phyloP scores from a whole-genome alignment of 768 basidiomycete genomes.

The Boletus vinaceobasis region DNA sequence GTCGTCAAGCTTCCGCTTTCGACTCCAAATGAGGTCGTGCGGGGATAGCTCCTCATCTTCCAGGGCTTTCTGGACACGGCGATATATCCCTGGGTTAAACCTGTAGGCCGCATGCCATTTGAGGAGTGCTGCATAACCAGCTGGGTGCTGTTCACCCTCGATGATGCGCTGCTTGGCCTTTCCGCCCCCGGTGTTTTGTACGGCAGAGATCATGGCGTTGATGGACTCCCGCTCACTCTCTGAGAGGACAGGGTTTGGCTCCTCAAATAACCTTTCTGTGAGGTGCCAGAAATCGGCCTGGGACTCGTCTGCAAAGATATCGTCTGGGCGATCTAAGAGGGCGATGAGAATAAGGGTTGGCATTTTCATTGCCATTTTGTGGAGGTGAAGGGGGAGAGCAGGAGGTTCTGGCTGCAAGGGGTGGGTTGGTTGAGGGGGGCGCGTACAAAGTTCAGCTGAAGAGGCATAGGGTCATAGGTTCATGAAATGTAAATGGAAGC shows the following conservation, averaged over 20 bases:
- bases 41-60: background rate
- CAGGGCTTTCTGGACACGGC: background rate
- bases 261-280: background rate
- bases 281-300: background rate
- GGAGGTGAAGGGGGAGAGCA: too few relatives aligned
- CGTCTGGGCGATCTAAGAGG: background rate
- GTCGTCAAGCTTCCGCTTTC: background rate
- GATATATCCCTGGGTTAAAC: background rate
- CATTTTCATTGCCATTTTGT: constrained; percentile 7
- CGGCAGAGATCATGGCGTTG: background rate
- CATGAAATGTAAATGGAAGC: too few relatives aligned
- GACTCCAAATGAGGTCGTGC: constrained; percentile 1
- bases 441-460: too few relatives aligned
- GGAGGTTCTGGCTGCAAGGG: too few relatives aligned
- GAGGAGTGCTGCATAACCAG: background rate
- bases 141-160: background rate
- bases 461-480: too few relatives aligned
- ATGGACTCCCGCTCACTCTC: background rate
- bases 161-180: constrained; percentile 1
- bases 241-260: background rate
- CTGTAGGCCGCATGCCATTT: constrained; percentile 3
- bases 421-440: too few relatives aligned
- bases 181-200: background rate
- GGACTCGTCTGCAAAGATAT: constrained; percentile 2
- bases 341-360: background rate